phyloP scores from a whole-genome alignment of 352 stramenopile species.

The Phytophthora kernoviae region DNA sequence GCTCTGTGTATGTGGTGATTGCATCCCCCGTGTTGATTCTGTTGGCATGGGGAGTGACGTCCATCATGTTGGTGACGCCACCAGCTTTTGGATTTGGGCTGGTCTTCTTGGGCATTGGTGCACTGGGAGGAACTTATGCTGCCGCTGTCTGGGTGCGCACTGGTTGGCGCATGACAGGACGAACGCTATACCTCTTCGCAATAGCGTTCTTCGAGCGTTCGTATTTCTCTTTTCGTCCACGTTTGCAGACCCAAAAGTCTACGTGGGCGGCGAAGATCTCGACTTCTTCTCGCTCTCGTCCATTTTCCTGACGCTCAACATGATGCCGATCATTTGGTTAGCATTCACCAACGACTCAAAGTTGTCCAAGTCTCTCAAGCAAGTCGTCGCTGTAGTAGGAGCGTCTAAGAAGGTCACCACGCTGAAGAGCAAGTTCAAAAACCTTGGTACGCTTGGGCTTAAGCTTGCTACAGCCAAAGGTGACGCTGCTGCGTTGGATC shows the following conservation, averaged over 20 bases:
- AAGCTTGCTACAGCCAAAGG: constrained; percentile 69
- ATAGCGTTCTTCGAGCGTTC: constrained; percentile 65
- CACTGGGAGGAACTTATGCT: constrained; percentile 49
- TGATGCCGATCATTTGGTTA: constrained; percentile 92
- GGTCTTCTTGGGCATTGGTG: constrained; percentile 71
- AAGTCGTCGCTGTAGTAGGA: constrained; percentile 77
- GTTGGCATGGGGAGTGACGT: constrained; percentile 74
- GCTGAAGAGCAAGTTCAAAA: constrained; percentile 86
- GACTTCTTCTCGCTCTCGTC: constrained; percentile 82
- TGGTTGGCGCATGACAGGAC: constrained; percentile 83
- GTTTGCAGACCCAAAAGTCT: constrained; percentile 79
- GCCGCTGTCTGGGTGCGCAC: constrained; percentile 65
- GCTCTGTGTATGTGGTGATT: constrained; percentile 60
- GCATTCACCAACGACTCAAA: constrained; percentile 91
- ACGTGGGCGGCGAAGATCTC: constrained; percentile 64
- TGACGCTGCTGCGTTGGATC: constrained; percentile 10
- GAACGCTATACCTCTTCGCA: constrained; percentile 55
- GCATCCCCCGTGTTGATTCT: constrained; percentile 62
- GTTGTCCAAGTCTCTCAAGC: constrained; percentile 80
- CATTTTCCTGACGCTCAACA: constrained; percentile 87
- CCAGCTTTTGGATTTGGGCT: constrained; percentile 80
- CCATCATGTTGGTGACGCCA: constrained; percentile 70
- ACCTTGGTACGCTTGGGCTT: constrained; percentile 73
- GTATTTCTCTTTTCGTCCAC: constrained; percentile 83
- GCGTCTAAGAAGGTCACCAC: constrained; percentile 79